phyloP scores from a whole-genome alignment of 1,139 yeast species.

The Yamadazyma kanchanaburiensis region DNA sequence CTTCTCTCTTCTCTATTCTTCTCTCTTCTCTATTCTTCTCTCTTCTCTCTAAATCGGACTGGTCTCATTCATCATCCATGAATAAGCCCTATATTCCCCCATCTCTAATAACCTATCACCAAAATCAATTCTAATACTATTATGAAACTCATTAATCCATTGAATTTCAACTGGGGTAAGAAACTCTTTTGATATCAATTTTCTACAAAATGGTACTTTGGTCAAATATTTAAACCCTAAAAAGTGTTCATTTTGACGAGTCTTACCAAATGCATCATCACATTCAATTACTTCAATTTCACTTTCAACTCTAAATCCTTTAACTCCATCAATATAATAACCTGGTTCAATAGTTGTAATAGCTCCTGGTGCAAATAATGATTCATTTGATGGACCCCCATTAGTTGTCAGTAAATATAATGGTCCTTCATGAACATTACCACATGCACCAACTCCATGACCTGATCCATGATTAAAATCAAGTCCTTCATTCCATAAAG shows the following conservation, averaged over 20 bases:
- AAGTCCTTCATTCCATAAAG: slow-evolving; percentile 52
- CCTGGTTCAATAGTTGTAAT: slow-evolving; percentile 59
- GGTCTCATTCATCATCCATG: slow-evolving; percentile 41
- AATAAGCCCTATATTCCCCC: slow-evolving; percentile 37
- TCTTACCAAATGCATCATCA: slow-evolving; percentile 28
- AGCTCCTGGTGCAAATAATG: slow-evolving; percentile 43
- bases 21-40: slow-evolving; percentile 1
- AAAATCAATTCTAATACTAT: slow-evolving; percentile 33
- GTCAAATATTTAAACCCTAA: slow-evolving; percentile 50
- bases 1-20: too few relatives aligned
- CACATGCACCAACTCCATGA: slow-evolving; percentile 58
- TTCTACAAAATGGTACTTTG: slow-evolving; percentile 51
- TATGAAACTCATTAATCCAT: slow-evolving; percentile 53
- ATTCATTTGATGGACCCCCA: slow-evolving; percentile 30
- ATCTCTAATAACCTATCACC: slow-evolving; percentile 30
- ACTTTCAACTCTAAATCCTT: slow-evolving; percentile 53
- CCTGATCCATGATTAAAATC: slow-evolving; percentile 60
- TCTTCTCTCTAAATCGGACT: slow-evolving; percentile 18
- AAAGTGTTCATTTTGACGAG: slow-evolving; percentile 31
- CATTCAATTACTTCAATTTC: slow-evolving; percentile 44
- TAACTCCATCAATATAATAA: slow-evolving; percentile 47
- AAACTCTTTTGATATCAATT: slow-evolving; percentile 38
- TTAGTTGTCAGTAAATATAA: slow-evolving; percentile 41
- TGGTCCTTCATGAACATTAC: slow-evolving; percentile 57
- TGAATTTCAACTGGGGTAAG: slow-evolving; percentile 37